Evolutionary conservation across 2,329 filamentous ascomycete genomes (phyloP), one percentile per base, ranked within the genome.

Genomic region (Cordyceps cicadae): DNA sequence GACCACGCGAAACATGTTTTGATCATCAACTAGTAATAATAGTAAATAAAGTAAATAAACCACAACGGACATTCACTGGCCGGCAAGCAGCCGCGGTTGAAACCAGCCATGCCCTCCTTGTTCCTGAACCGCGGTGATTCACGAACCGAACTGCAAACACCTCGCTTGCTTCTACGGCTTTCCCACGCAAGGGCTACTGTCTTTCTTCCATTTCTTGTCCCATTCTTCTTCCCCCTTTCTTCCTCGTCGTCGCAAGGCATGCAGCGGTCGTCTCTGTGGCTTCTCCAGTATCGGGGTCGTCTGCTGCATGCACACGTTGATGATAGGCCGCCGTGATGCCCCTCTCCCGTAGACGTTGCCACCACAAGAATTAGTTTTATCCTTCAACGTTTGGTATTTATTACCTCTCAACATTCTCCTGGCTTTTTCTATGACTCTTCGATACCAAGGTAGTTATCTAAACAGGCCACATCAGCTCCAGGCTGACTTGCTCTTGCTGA

Each of bases 111-210:
- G 19, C 15, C n/a, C n/a, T n/a, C n/a, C n/a, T n/a, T n/a, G 21
- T 29, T 29, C 3, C 26, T 6, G 6, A 29, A 6, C 29, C 29
- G 29, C 29, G 12, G 1, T 48, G 19, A 17, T 48, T 24, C 24
- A 29, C 11, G 6, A 29, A 2, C 46, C 24, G 5, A 4, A 17
- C 46, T 11, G 12, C 12, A 17, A 34, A 37, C 19, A 48, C 24
- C 19, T 52, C 4, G 24, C 24, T 24, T 15, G 37, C 53, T 34
- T 46, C 21, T 29, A 11, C 64, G 74, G 79, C 79, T 11, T 29
- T 54, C 53, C 49, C 1, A 48, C 53, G n/a, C 58, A 60, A 60
- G 41, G 57, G 57, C 8, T 50, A n/a, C 24, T n/a, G 34, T 32
- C 24, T 45, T 32, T 5, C 39, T 29, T 54, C 8, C 29, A 19